A percentile compares a stretch with the other conserved stretches of the same genome.
phyloP scores from a whole-genome alignment of 2,329 filamentous ascomycete species.

The Pleoardoris graminearum region DNA sequence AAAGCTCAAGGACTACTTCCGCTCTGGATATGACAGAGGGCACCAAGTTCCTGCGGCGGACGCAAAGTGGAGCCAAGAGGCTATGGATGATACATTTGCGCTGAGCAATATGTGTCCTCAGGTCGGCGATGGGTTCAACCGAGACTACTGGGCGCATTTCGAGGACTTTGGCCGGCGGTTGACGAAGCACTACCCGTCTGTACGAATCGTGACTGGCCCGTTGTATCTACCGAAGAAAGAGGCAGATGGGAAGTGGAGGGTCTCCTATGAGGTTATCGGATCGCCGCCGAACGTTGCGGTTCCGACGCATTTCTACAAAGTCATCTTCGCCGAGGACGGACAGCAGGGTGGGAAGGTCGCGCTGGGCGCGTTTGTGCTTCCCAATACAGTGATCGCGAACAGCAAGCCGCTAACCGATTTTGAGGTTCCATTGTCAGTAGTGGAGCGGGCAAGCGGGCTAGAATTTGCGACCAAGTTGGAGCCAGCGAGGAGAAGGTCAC shows the following conservation, averaged over 20 bases:
- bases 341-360: conserved; percentile 67
- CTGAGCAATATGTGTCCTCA: conserved; percentile 98
- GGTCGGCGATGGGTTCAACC: conserved; percentile 96
- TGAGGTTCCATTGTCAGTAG: conserved; percentile 88
- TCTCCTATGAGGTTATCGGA: conserved; percentile 94
- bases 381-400: conserved; percentile 87
- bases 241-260: conserved; percentile 91
- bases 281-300: conserved; percentile 92
- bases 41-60: conserved; percentile 98
- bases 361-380: conserved; percentile 90
- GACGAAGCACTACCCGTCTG: conserved; percentile 77
- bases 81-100: conserved; percentile 94
- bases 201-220: conserved; percentile 90
- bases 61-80: conserved; percentile 89
- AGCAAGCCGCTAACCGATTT: conserved; percentile 86
- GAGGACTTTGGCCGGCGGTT: conserved; percentile 94
- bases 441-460: conserved; percentile 88
- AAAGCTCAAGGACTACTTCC: conserved; percentile 89
- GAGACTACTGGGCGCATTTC: conserved; percentile 99
- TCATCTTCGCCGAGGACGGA: conserved; percentile 93
- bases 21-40: conserved; percentile 91
- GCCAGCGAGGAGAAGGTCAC: conserved; percentile 68
- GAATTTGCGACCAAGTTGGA: conserved; percentile 87
- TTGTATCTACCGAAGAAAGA: conserved; percentile 89
- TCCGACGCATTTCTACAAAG: conserved; percentile 98